Evolutionary conservation across 495 filamentous ascomycete species (phyloP), one percentile per base, ranked within the genome.

Genomic region (Staphylotrichum tortipilum): DNA sequence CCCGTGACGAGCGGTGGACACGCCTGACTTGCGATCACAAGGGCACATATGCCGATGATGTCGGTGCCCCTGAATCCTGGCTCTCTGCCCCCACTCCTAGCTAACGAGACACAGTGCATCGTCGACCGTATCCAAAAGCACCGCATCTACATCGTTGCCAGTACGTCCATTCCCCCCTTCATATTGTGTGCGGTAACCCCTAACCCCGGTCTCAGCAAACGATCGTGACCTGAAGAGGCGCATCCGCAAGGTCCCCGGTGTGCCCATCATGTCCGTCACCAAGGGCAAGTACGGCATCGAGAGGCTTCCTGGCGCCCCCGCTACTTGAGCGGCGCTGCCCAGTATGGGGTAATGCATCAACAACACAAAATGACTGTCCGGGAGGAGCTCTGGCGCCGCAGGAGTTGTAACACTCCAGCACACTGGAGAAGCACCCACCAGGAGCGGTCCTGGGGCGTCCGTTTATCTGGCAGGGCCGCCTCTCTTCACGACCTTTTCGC

Each of bases 271-370:
- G 69, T 75, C 70, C 44, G 86, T 90, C 19, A 82, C 82, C 15
- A 76, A 82, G 54, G 87, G 82, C 15, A 95, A 94, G 67, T 96
- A 95, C 68, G 83, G 87, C 22, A 90, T 98, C 60, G 91, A 97
- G 72, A 77, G 89, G 54, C 69, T 97, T 30, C 91, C 89, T 1
- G 86, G 90, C 63, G 86, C 87, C 47, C 81, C 84, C 3, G 39
- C 54, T 4, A 59, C 58, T 9, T 67, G 55, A 61, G 18, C 15
- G 18, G 2, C 4, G 39, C n/a, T 10, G 18, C 28, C 18, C n/a
- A 22, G 29, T 7, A 14, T 35, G 3, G 12, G n/a, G n/a, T n/a
- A n/a, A n/a, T n/a, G n/a, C n/a, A n/a, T n/a, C n/a, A n/a, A n/a
- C n/a, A n/a, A n/a, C n/a, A n/a, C n/a, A n/a, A n/a, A n/a, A n/a